Evolutionary conservation across 202 grass and related monocot species (phyloP), one percentile per base, ranked within the genome.

Genomic region (Brachypodium distachyon): DNA sequence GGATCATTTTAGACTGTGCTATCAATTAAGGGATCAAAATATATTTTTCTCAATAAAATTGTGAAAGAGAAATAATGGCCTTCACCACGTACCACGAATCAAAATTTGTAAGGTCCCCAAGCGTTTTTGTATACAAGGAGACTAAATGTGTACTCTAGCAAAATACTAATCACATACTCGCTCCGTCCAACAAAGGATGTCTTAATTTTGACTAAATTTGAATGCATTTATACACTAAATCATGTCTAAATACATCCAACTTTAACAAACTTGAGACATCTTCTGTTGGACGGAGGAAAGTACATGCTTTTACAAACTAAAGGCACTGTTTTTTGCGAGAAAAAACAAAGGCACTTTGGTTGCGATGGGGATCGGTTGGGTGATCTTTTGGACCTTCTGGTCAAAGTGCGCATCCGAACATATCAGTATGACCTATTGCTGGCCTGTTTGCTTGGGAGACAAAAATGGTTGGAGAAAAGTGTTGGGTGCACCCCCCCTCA

Each of bases 401-500:
- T 83, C 76, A 84, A 58, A 83, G 54, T 70, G 54, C 77, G 67
- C 31, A 78, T 64, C 58, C 34, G 29, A 78, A 44, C 14, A 61
- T 33, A 81, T 74, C 61, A 36, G 56, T 48, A 49, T 74, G 77
- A 64, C 58, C 47, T 64, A 57, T 74, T 50, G 61, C 58, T 6
- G 80, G 63, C 67, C 1, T 52, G 44, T 47, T 77, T 38, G 40
- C 63, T 77, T 46, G 19, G 79, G 66, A 11, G 46, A 77, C 72
- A 78, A 87, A 53, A 18, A 55, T 65, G 43, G 57, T 68, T 81
- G 77, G 67, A 41, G 18, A 53, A 57, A 81, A 81, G 46, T 62
- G 36, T 69, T 83, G 44, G 74, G 61, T 59, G 76, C 70, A 67
- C 9, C 28, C 70, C 28, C 70, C 74, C 78, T 82, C 68, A 74